Evolutionary conservation across 2,329 filamentous ascomycete genomes (phyloP).

Genomic region (Nemania sp.): DNA sequence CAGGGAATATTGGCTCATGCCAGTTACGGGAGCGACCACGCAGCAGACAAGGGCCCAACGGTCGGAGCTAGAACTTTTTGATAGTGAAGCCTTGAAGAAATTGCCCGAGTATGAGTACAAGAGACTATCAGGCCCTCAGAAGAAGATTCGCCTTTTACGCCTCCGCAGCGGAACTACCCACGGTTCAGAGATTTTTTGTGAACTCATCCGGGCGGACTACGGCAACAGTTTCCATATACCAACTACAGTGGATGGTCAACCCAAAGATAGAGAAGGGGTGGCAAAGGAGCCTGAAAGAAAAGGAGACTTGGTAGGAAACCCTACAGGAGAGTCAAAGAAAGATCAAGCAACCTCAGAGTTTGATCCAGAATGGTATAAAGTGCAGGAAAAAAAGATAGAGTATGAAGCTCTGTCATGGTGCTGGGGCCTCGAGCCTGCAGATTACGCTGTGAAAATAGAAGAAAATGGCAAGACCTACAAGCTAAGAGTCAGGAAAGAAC

Average conservation of each 20-base stretch:
- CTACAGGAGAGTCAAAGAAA: neutral
- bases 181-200: conserved; percentile 1
- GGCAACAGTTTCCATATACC: neutral
- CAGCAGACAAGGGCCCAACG: neutral
- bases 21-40: neutral
- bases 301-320: neutral
- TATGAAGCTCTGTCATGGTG: conserved; percentile 10
- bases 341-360: neutral
- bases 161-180: neutral
- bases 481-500: neutral
- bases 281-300: neutral
- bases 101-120: neutral
- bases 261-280: too few species aligned
- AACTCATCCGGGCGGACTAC: neutral
- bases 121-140: neutral
- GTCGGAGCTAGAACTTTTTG: neutral
- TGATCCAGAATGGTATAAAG: neutral
- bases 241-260: neutral
- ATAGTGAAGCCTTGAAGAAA: neutral
- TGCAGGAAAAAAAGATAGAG: neutral
- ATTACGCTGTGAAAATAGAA: conserved; percentile 3
- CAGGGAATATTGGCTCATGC: neutral
- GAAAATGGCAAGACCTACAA: neutral
- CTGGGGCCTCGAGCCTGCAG: neutral
- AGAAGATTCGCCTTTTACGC: neutral